Evolutionary conservation across 441 rosid genomes (phyloP).

Genomic region (Theobroma grandiflorum): DNA sequence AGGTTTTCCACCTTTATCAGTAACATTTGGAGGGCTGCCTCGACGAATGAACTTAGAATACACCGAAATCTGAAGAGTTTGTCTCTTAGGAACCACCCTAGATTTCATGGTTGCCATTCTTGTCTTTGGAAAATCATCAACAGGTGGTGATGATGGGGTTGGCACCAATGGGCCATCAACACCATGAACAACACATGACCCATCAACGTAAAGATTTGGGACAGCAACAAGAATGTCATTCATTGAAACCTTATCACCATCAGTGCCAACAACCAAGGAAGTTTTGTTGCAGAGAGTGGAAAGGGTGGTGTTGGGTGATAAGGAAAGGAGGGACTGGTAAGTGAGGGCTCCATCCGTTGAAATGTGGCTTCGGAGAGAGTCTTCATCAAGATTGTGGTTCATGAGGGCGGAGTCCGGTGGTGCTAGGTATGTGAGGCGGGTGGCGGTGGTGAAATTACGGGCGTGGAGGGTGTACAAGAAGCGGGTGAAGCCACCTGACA

Average conservation of each 20-base stretch:
- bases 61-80: neutral
- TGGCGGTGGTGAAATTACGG: constrained; percentile 18
- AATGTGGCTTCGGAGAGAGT: constrained; percentile 22
- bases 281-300: constrained; percentile 31
- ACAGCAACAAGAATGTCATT: constrained; percentile 30
- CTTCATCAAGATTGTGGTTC: constrained; percentile 1
- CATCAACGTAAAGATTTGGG: constrained; percentile 34
- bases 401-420: constrained; percentile 33
- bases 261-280: constrained; percentile 22
- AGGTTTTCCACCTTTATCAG: neutral
- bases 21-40: neutral
- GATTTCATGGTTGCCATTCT: constrained; percentile 17
- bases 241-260: constrained; percentile 27
- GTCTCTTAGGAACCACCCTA: neutral
- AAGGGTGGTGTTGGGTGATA: constrained; percentile 30
- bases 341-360: constrained; percentile 25
- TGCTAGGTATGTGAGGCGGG: constrained; percentile 27
- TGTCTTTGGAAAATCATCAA: neutral
- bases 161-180: constrained; percentile 30
- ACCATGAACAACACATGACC: constrained; percentile 35
- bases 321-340: constrained; percentile 23
- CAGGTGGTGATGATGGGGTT: neutral
- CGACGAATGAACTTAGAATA: constrained; percentile 17
- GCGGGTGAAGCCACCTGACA: constrained; percentile 33
- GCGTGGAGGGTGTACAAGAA: constrained; percentile 31